Percentiles rank a stretch among this genome's conserved stretches.
Conservation (phyloP, 805 yeast species). For the Saturnispora ahearnii region DNA sequence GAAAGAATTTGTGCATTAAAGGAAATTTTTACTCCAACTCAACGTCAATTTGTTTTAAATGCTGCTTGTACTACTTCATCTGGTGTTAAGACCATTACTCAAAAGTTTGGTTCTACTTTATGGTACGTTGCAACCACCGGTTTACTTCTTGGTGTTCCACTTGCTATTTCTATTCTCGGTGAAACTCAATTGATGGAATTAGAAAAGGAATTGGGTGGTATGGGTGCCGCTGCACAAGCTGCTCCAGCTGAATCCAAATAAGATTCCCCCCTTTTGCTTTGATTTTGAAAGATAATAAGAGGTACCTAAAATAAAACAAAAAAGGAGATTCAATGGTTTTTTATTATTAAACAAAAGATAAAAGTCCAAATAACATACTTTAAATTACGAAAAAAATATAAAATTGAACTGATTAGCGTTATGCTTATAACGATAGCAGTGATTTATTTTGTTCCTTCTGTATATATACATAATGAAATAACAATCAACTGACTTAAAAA, state of each 20-base stretch:
- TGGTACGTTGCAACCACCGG: slow-evolving; percentile 85
- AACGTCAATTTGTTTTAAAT: slow-evolving; percentile 43
- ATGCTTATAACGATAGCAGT: background rate
- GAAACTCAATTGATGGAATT: slow-evolving; percentile 91
- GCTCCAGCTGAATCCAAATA: slow-evolving; percentile 11
- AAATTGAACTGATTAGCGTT: background rate
- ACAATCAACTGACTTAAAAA: background rate
- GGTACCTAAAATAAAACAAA: too few species aligned
- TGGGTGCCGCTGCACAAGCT: slow-evolving; percentile 11
- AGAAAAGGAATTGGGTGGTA: slow-evolving; percentile 68
- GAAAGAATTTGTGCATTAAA: slow-evolving; percentile 89
- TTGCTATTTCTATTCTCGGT: slow-evolving; percentile 77
- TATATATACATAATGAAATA: background rate
- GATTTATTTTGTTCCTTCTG: background rate
- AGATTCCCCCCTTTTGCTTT: background rate
- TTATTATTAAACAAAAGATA: background rate
- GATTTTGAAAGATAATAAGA: background rate
- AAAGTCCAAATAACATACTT: background rate
- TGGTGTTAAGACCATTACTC: slow-evolving; percentile 38
- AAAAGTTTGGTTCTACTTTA: slow-evolving; percentile 63
- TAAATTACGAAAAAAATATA: background rate
- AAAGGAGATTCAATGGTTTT: too few species aligned
- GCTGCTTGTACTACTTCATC: slow-evolving; percentile 27
- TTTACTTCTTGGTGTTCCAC: slow-evolving; percentile 84
- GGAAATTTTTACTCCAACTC: slow-evolving; percentile 84